Evolutionary conservation across 2,329 filamentous ascomycete genomes (phyloP).

Genomic region (Polytolypa hystricis): DNA sequence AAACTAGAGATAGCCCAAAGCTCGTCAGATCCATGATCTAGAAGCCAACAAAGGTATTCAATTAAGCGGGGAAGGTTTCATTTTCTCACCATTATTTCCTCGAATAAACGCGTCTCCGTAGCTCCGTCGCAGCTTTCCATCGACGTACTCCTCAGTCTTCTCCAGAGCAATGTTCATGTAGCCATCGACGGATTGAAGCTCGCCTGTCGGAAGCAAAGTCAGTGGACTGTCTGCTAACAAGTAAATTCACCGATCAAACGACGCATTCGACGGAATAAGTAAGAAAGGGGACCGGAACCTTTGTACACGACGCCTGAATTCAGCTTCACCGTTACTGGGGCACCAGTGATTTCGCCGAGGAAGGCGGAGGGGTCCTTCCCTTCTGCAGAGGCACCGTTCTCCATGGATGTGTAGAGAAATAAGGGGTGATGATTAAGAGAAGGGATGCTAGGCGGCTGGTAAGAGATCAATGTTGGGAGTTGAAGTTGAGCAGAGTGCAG

Average conservation of each 20-base stretch:
- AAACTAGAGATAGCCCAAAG: slow-evolving; percentile 16
- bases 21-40: too few species aligned
- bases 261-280: neutral
- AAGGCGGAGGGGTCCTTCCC: slow-evolving; percentile 91
- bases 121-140: slow-evolving; percentile 67
- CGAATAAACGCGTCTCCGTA: slow-evolving; percentile 94
- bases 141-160: slow-evolving; percentile 84
- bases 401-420: slow-evolving; percentile 56
- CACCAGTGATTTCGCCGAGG: slow-evolving; percentile 85
- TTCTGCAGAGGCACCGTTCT: slow-evolving; percentile 59
- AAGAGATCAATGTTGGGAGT: too few species aligned
- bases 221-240: neutral
- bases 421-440: too few species aligned
- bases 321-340: slow-evolving; percentile 88
- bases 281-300: slow-evolving; percentile 42
- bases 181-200: slow-evolving; percentile 91
- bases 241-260: too few species aligned
- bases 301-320: slow-evolving; percentile 99
- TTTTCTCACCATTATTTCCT: slow-evolving; percentile 74
- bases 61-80: neutral
- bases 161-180: slow-evolving; percentile 99
- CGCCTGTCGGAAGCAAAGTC: slow-evolving; percentile 50
- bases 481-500: too few species aligned
- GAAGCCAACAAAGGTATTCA: neutral
- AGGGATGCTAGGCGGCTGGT: too few species aligned